Percentiles rank a stretch among this genome's conserved stretches.
These are phyloP conservation scores for Stromatinia cepivora DNA, from an alignment of 2,329 filamentous ascomycete genomes.

Conservation along the genomic window DNA sequence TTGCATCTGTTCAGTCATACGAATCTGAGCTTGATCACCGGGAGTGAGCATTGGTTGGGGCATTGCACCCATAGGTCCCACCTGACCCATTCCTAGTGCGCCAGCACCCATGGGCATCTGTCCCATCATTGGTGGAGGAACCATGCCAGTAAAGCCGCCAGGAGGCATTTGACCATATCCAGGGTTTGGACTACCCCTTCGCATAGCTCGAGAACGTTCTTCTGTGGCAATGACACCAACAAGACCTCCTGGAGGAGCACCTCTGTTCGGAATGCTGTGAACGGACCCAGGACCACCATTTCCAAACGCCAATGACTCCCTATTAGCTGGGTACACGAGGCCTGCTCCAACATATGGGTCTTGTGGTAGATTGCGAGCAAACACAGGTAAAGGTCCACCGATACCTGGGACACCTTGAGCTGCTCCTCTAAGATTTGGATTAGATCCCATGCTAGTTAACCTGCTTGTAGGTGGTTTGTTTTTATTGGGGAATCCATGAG, in stretches of 20 bases:
- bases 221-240: constrained; percentile 87
- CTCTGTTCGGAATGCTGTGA: constrained; percentile 40
- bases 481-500: constrained; percentile 83
- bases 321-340: constrained; percentile 67
- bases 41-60: constrained; percentile 46
- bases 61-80: constrained; percentile 40
- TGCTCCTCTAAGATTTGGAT: constrained; percentile 66
- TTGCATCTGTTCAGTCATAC: constrained; percentile 80
- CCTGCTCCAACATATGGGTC: constrained; percentile 84
- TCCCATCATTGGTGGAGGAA: constrained; percentile 22
- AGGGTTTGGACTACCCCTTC: constrained; percentile 74
- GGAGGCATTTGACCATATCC: constrained; percentile 44
- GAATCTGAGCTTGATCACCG: constrained; percentile 72
- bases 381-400: constrained; percentile 63
- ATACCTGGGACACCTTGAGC: constrained; percentile 57
- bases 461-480: constrained; percentile 69
- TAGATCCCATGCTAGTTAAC: constrained; percentile 56
- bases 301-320: constrained; percentile 73
- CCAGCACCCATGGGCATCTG: constrained; percentile 29
- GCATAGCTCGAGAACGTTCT: constrained; percentile 74
- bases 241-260: constrained; percentile 69
- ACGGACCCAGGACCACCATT: constrained; percentile 52
- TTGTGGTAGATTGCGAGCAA: constrained; percentile 77
- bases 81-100: constrained; percentile 37
- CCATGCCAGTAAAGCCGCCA: constrained; percentile 39